Conservation (phyloP, 2,329 filamentous ascomycete species). For the Fusarium sp. region DNA sequence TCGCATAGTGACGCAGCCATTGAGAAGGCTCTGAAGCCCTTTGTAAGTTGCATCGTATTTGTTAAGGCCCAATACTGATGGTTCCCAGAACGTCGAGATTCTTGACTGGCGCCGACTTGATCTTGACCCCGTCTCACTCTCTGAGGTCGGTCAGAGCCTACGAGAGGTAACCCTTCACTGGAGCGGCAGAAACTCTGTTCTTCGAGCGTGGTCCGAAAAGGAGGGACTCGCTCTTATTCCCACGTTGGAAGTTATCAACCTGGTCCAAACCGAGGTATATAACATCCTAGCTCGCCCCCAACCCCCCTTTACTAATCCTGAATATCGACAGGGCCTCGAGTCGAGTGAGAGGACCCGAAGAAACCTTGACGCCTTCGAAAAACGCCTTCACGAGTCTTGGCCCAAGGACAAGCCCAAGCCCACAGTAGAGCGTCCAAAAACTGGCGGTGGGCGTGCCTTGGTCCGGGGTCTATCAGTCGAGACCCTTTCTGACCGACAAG, state of each 20-base stretch:
- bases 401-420: not conserved
- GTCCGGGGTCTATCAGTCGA: not conserved
- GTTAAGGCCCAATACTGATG: not conserved
- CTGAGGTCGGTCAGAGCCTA: not conserved
- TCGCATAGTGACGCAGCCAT: slow-evolving; percentile 23
- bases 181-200: slow-evolving; percentile 17
- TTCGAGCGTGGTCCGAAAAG: slow-evolving; percentile 17
- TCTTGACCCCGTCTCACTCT: not conserved
- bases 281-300: not conserved
- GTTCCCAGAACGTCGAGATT: slow-evolving; percentile 8
- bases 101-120: slow-evolving; percentile 17
- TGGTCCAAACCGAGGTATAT: slow-evolving; percentile 4
- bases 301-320: not conserved
- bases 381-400: slow-evolving; percentile 9
- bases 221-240: slow-evolving; percentile 9
- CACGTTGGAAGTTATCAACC: slow-evolving; percentile 2
- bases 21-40: slow-evolving; percentile 3
- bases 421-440: not conserved
- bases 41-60: not conserved
- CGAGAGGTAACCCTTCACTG: slow-evolving; percentile 19
- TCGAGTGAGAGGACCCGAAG: not conserved
- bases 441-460: not conserved
- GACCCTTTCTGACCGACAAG: not conserved
- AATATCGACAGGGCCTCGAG: not conserved
- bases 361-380: slow-evolving; percentile 1